A percentile compares a stretch with the other conserved stretches of the same genome.
These are phyloP conservation scores for Pseudonitzschia multiseries DNA, from an alignment of 108 stramenopile species.

Conservation along the genomic window DNA sequence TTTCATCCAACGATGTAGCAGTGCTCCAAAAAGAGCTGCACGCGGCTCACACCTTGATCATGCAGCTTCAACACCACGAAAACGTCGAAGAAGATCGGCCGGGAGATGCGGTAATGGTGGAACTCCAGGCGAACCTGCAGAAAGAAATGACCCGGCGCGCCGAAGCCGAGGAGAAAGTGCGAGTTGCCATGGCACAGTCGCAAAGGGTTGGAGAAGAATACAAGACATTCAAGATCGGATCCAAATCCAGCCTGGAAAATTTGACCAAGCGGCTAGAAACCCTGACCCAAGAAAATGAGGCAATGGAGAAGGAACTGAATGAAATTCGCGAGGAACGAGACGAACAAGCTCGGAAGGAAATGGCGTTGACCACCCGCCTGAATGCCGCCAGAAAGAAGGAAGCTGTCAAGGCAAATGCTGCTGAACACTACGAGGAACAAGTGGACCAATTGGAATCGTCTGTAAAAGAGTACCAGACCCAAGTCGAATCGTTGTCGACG, in stretches of 20 bases:
- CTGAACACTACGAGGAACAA: slow-evolving; percentile 62
- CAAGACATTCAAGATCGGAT: slow-evolving; percentile 27
- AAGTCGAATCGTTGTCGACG: slow-evolving; percentile 34
- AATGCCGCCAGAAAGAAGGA: slow-evolving; percentile 81
- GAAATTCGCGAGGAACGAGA: slow-evolving; percentile 60
- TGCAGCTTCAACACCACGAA: slow-evolving; percentile 25
- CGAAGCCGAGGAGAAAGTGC: slow-evolving; percentile 42
- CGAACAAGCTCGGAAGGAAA: slow-evolving; percentile 68
- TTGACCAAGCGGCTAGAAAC: slow-evolving; percentile 6
- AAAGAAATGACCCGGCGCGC: slow-evolving; percentile 53
- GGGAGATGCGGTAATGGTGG: slow-evolving; percentile 45
- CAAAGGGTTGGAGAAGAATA: slow-evolving; percentile 30
- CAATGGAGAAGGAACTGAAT: slow-evolving; percentile 23
- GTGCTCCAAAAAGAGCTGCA: slow-evolving; percentile 25
- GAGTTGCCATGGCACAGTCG: slow-evolving; percentile 28
- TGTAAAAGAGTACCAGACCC: slow-evolving; percentile 38
- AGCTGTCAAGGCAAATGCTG: slow-evolving; percentile 57
- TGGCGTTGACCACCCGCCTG: slow-evolving; percentile 59
- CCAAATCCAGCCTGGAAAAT: slow-evolving; percentile 21
- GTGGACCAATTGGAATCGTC: slow-evolving; percentile 48
- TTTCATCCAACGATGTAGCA: not conserved
- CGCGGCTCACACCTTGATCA: slow-evolving; percentile 24
- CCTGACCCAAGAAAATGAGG: slow-evolving; percentile 12
- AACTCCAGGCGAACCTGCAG: slow-evolving; percentile 66
- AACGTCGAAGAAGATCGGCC: slow-evolving; percentile 19